These are phyloP conservation scores for Naegleria fowleri DNA, from an alignment of 208 protist species.

Conservation along the genomic window DNA sequence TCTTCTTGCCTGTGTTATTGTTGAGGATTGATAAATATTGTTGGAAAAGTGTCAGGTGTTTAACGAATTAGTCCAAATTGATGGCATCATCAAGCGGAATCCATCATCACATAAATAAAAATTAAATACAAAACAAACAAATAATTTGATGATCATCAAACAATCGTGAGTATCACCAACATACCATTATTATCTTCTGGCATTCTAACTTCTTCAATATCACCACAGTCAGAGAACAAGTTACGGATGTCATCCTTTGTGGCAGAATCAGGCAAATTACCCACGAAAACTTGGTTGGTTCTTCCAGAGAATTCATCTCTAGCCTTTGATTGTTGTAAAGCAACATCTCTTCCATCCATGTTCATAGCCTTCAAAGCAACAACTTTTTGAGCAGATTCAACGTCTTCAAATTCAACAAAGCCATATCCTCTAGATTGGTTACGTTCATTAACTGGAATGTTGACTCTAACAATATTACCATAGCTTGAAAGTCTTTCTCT, in stretches of 20 bases:
- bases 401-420: neutral
- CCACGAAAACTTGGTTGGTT: conserved; percentile 41
- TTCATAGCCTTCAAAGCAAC: neutral
- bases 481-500: neutral
- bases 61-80: no score
- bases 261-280: conserved; percentile 43
- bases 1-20: neutral
- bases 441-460: neutral
- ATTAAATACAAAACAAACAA: no score
- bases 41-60: no score
- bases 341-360: neutral
- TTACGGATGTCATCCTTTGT: conserved; percentile 44
- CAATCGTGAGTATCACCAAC: neutral
- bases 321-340: neutral
- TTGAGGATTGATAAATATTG: neutral
- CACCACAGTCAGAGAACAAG: conserved; percentile 51
- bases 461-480: neutral
- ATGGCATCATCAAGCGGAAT: no score
- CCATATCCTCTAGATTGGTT: neutral
- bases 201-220: conserved; percentile 52
- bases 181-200: neutral
- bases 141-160: no score
- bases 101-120: no score
- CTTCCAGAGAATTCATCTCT: neutral
- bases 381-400: neutral